Evolutionary conservation across 2,329 filamentous ascomycete species (phyloP), one percentile per base, ranked within the genome.

Genomic region (Rhinocladiella mackenziei): DNA sequence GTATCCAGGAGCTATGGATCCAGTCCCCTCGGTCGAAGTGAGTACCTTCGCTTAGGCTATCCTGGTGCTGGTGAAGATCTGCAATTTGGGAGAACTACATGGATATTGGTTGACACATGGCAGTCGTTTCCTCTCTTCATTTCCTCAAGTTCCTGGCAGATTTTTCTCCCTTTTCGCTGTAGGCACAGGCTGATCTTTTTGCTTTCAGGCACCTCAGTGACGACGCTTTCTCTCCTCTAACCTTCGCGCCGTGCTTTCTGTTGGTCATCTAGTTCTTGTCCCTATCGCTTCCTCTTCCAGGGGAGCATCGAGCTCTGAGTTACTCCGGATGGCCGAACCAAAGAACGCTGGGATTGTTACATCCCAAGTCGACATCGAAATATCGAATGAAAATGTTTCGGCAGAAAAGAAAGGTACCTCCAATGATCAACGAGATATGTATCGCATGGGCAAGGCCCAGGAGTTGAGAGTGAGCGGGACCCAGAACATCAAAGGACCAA

Each of bases 401-500:
- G 35, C 39, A 5, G 55, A 60, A 39, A 57, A 56, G 38, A 50
- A 47, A 31, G 62, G 60, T 20, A 63, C 62, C 3, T 14, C 32
- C 18, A 57, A 60, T 37, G 61, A 64, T 46, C 54, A 58, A 37
- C 49, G 54, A 22, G 62, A 64, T 39, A 64, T 63, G 62, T 57
- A 57, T 50, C 58, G 60, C 36, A 57, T 64, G 43, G 62, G 62
- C 26, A 58, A 60, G 28, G 43, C 56, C 7, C 62, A 64, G 45
- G 58, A 63, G 43, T 45, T 63, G 39, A 58, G 62, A 19, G 60
- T 63, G 26, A 45, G 43, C 18, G 19, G 17, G 2, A 35, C 19
- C 14, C 15, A 20, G 6, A 18, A 6, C 20, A 13, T 13, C n/a
- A 22, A 3, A 9, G n/a, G 20, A 13, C 11, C 11, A 14, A 17